phyloP scores from a whole-genome alignment of 495 filamentous ascomycete species.

The Evernia prunastri region DNA sequence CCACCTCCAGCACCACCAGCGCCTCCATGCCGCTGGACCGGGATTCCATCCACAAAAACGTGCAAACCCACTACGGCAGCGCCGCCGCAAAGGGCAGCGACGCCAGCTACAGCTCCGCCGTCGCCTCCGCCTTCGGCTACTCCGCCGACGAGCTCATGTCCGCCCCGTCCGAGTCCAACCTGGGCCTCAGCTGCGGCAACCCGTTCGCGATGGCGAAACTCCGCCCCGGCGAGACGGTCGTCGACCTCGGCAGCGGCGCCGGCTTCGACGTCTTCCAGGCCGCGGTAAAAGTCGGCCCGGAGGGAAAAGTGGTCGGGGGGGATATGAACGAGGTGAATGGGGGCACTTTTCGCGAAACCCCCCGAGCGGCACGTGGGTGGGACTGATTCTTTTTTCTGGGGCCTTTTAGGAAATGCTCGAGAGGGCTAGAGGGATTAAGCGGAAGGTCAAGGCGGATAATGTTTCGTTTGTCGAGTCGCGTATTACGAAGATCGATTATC shows the following conservation, averaged over 20 bases:
- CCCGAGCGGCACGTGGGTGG: too few relatives aligned
- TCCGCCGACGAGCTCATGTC: constrained; percentile 44
- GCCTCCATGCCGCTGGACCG: too few relatives aligned
- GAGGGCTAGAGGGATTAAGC: constrained; percentile 39
- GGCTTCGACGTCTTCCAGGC: constrained; percentile 62
- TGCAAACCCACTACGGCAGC: constrained; percentile 37
- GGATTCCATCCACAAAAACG: constrained; percentile 35
- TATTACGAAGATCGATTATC: constrained; percentile 49
- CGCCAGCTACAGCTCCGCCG: constrained; percentile 32
- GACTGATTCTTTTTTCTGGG: neutral
- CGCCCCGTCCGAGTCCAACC: constrained; percentile 52
- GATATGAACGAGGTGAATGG: constrained; percentile 57
- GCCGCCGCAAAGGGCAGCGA: constrained; percentile 27
- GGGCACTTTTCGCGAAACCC: neutral
- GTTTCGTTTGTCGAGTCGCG: constrained; percentile 45
- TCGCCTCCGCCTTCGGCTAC: constrained; percentile 59
- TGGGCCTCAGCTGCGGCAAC: constrained; percentile 64
- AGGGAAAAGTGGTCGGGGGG: constrained; percentile 54
- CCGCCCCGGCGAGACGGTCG: constrained; percentile 52
- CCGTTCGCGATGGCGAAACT: constrained; percentile 51
- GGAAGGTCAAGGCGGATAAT: constrained; percentile 39
- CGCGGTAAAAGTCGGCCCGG: constrained; percentile 46
- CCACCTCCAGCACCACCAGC: too few relatives aligned
- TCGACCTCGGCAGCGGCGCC: constrained; percentile 58
- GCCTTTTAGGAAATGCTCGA: constrained; percentile 54